These are phyloP conservation scores for Amylostereum areolatum DNA, from an alignment of 1,284 basidiomycete genomes.

Conservation along the genomic window DNA sequence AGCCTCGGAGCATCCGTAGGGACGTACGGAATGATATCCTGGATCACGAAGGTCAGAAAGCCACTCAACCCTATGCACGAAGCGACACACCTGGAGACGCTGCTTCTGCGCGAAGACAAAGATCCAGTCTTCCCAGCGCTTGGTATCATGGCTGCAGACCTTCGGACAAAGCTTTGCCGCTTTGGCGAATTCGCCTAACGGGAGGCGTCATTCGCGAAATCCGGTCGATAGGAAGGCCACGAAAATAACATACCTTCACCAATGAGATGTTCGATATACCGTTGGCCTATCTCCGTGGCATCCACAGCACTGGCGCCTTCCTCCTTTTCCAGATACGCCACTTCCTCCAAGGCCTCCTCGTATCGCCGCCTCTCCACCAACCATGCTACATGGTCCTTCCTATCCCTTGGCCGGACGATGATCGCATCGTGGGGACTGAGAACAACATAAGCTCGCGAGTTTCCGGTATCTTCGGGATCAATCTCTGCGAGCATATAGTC, in stretches of 20 bases:
- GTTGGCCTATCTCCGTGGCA: constrained; percentile 74
- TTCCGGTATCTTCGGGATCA: constrained; percentile 26
- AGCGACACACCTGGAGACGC: constrained; percentile 61
- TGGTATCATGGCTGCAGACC: constrained; percentile 76
- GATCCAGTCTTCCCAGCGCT: constrained; percentile 94
- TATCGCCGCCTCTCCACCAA: constrained; percentile 82
- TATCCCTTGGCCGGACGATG: constrained; percentile 80
- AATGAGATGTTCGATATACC: constrained; percentile 79
- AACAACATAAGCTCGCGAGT: constrained; percentile 65
- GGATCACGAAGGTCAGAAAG: constrained; percentile 6
- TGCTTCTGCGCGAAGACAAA: constrained; percentile 85
- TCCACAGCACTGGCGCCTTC: constrained; percentile 42
- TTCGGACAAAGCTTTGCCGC: constrained; percentile 86
- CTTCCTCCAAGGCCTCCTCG: constrained; percentile 82
- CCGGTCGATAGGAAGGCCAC: background rate
- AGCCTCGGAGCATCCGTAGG: constrained; percentile 82
- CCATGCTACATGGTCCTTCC: constrained; percentile 90
- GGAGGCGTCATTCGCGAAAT: constrained; percentile 22
- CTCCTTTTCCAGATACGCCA: constrained; percentile 53
- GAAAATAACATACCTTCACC: constrained; percentile 51
- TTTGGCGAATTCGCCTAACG: constrained; percentile 68
- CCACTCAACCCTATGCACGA: constrained; percentile 24
- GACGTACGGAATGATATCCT: constrained; percentile 87
- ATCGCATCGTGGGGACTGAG: constrained; percentile 85
- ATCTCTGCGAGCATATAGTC: constrained; percentile 76